Evolutionary conservation across 768 basidiomycete genomes (phyloP), one percentile per base, ranked within the genome.

Genomic region (Kwoniella sp.): DNA sequence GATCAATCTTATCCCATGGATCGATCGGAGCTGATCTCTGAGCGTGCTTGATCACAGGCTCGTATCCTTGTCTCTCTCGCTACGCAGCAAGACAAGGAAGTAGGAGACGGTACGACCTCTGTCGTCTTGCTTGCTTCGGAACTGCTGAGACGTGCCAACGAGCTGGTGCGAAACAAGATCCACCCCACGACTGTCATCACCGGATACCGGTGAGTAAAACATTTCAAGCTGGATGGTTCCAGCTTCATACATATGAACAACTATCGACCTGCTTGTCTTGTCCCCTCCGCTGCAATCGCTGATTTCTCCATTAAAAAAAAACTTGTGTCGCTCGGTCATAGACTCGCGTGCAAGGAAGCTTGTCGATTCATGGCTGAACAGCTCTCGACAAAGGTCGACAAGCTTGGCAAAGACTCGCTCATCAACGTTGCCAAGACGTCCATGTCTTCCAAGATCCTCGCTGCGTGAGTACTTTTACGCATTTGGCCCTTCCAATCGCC

Each of bases 181-280:
- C 96, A 99, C 81, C 96, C 96, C 0, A 99, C 96, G 1, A 98
- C 96, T 5, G 95, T 99, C 82, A 99, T 99, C 82, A 96, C 95
- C 17, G 96, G 96, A 0, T 99, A 98, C 83, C 85, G 96, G 73
- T 81, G 31, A 66, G 79, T 68, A 26, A 17, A 5, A 45, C 41
- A 9, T 8, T 45, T 11, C 41, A 20, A 37, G 13, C 34, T 37
- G 53, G 30, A 2, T 31, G 9, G 4, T 11, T 15, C 52, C 50
- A 5, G 2, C 58, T 12, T 38, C 58, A 41, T 54, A 1, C 41
- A 25, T 1, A 26, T 48, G 20, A 54, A 20, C 20, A 17, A 7
- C 54, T 29, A 48, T 23, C 41, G 41, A 45, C 9, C 41, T 4
- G 63, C 25, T 51, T 37, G 2, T 30, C 20, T 31, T 20, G 13